A percentile compares a stretch with the other conserved stretches of the same genome.
phyloP scores from a whole-genome alignment of 129 eudicot species.

The Artemisia annua region DNA sequence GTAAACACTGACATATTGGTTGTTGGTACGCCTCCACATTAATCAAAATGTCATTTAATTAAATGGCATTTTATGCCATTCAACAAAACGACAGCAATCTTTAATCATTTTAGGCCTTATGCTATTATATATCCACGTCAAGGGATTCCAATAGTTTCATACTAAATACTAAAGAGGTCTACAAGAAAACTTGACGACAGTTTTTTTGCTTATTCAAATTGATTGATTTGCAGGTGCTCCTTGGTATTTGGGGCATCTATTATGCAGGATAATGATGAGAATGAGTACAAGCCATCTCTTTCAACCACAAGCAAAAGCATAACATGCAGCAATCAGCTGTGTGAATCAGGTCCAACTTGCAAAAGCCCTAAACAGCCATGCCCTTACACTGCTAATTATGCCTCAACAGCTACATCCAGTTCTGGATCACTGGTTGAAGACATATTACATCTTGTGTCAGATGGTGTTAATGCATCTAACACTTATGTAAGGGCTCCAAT shows the following conservation, averaged over 20 bases:
- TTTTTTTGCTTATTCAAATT: conserved; percentile 90
- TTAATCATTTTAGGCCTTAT: neutral
- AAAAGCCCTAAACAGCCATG: conserved; percentile 62
- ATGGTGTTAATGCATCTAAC: conserved; percentile 52
- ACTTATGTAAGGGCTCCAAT: conserved; percentile 69
- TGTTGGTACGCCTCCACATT: neutral
- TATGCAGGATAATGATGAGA: conserved; percentile 97
- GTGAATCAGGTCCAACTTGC: conserved; percentile 65
- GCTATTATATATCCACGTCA: conserved; percentile 15
- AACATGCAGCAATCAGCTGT: conserved; percentile 74
- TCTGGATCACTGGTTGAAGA: conserved; percentile 97
- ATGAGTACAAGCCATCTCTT: conserved; percentile 72
- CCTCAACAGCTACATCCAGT: conserved; percentile 65
- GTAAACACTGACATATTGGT: neutral
- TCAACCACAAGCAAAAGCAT: conserved; percentile 84
- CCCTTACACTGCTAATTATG: conserved; percentile 67
- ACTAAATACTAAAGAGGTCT: conserved; percentile 20
- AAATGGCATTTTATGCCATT: neutral
- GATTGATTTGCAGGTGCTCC: conserved; percentile 99
- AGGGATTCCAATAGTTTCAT: conserved; percentile 17
- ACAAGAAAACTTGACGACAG: conserved; percentile 41
- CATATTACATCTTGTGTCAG: conserved; percentile 75
- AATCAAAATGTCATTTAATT: neutral
- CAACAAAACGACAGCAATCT: neutral
- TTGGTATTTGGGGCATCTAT: conserved; percentile 98